These are phyloP conservation scores for Psophocarpus tetragonolobus DNA, from an alignment of 306 rosid species.

Conservation along the genomic window DNA sequence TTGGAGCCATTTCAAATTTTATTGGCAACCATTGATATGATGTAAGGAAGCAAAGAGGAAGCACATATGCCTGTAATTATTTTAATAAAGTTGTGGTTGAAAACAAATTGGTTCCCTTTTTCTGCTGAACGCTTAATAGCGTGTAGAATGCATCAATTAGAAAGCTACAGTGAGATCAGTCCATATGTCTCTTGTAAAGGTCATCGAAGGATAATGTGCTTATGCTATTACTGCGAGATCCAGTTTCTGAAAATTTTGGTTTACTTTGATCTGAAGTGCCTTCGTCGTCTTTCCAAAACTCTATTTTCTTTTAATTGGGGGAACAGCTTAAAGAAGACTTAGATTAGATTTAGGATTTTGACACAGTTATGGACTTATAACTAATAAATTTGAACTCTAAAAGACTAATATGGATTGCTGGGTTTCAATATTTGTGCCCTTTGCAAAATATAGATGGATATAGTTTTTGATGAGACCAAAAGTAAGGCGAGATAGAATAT, in stretches of 20 bases:
- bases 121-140: not conserved
- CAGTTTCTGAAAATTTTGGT: not conserved
- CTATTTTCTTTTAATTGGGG: not conserved
- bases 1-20: conserved; percentile 16
- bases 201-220: not conserved
- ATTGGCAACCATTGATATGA: not conserved
- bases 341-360: not conserved
- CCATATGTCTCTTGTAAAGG: conserved; percentile 3
- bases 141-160: not conserved
- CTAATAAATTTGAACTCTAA: not conserved
- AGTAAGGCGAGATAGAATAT: not conserved
- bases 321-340: not conserved
- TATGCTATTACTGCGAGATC: not conserved
- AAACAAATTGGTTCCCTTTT: not conserved
- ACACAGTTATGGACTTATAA: not conserved
- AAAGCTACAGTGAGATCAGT: not conserved
- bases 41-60: not conserved
- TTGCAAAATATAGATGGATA: conserved; percentile 1
- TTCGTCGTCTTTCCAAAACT: not conserved
- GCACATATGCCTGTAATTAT: not conserved
- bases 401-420: not conserved
- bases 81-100: not conserved
- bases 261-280: not conserved
- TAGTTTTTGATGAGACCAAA: conserved; percentile 8
- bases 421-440: not conserved